Conservation (phyloP, 169 alveolate genomes). For the Babesia bigemina region DNA sequence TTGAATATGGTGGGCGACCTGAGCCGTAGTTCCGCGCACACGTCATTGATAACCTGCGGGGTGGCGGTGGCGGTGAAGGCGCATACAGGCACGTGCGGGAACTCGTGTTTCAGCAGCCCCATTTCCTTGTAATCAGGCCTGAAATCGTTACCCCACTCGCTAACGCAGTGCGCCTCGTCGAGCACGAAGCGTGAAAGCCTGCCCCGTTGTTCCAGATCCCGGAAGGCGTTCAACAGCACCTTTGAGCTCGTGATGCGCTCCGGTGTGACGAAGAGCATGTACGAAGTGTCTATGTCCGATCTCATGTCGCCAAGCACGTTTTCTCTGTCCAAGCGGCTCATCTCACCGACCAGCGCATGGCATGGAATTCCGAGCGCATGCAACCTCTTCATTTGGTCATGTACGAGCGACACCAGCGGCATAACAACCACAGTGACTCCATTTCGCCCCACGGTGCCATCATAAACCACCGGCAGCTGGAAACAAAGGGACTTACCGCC, state of each 20-base stretch:
- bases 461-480: slow-evolving; percentile 91
- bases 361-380: slow-evolving; percentile 56
- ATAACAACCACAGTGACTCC: slow-evolving; percentile 90
- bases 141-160: slow-evolving; percentile 99
- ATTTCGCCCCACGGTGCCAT: slow-evolving; percentile 50
- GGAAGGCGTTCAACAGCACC: slow-evolving; percentile 75
- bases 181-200: slow-evolving; percentile 91
- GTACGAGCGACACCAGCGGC: slow-evolving; percentile 91
- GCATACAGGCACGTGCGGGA: slow-evolving; percentile 92
- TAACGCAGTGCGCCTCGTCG: slow-evolving; percentile 99
- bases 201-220: slow-evolving; percentile 76
- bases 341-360: slow-evolving; percentile 56
- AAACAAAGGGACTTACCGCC: slow-evolving; percentile 94
- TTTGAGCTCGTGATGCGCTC: slow-evolving; percentile 88
- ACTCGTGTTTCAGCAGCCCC: slow-evolving; percentile 81
- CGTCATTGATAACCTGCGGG: slow-evolving; percentile 78
- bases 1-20: slow-evolving; percentile 48
- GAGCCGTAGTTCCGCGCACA: slow-evolving; percentile 60
- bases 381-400: slow-evolving; percentile 87
- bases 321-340: slow-evolving; percentile 33
- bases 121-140: slow-evolving; percentile 92
- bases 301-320: slow-evolving; percentile 38
- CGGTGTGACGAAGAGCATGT: slow-evolving; percentile 90
- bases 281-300: slow-evolving; percentile 5
- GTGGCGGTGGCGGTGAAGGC: slow-evolving; percentile 99